Conservation (phyloP, 352 stramenopile genomes). For the Peronosclerospora sorghi region DNA sequence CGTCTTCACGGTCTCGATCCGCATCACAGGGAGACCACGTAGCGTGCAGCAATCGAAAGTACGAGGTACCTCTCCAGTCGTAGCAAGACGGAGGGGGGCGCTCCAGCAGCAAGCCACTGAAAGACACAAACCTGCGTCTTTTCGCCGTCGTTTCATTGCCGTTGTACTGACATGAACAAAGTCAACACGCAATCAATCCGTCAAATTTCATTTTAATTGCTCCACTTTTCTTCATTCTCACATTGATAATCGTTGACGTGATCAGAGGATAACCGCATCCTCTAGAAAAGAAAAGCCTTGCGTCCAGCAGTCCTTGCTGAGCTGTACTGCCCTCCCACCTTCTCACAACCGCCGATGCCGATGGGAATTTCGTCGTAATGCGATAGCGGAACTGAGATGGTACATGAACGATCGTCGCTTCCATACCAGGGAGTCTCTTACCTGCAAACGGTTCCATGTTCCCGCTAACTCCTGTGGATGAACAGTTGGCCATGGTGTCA, state of each 20-base stretch:
- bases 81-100: conserved; percentile 35
- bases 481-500: neutral
- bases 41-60: conserved; percentile 73
- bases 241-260: conserved; percentile 72
- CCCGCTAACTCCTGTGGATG: neutral
- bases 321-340: conserved; percentile 59
- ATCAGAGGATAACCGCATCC: conserved; percentile 76
- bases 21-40: conserved; percentile 62
- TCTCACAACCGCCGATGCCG: conserved; percentile 61
- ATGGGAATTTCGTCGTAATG: conserved; percentile 67
- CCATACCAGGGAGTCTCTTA: conserved; percentile 52
- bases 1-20: conserved; percentile 68
- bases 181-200: neutral
- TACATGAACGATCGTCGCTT: conserved; percentile 52
- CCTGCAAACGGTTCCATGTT: conserved; percentile 51
- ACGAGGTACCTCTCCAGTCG: conserved; percentile 80
- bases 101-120: conserved; percentile 34
- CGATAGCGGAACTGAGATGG: conserved; percentile 62
- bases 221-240: conserved; percentile 7
- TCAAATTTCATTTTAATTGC: neutral
- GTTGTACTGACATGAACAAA: conserved; percentile 44
- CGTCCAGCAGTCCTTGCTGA: conserved; percentile 57
- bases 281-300: conserved; percentile 72
- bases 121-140: conserved; percentile 41
- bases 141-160: conserved; percentile 47